Evolutionary conservation across 345 rosid genomes (phyloP).

Genomic region (Citrus glauca): DNA sequence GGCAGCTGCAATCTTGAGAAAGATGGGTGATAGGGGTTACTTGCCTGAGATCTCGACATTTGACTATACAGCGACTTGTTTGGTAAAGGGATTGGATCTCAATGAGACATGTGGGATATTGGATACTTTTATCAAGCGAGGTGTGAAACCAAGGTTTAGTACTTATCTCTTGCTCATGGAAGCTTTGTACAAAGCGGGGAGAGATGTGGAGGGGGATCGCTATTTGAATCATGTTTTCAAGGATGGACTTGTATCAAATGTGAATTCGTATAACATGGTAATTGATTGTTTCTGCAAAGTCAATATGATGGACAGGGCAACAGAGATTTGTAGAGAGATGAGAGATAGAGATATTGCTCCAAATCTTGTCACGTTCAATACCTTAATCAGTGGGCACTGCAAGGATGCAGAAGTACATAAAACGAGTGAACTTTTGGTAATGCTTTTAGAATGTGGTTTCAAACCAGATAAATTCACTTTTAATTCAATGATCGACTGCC

Average conservation of each 20-base stretch:
- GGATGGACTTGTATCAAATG: slow-evolving; percentile 47
- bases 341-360: slow-evolving; percentile 50
- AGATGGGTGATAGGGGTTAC: slow-evolving; percentile 44
- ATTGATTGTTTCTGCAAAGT: slow-evolving; percentile 80
- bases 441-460: slow-evolving; percentile 54
- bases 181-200: slow-evolving; percentile 51
- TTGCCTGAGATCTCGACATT: slow-evolving; percentile 54
- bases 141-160: slow-evolving; percentile 56
- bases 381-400: slow-evolving; percentile 58
- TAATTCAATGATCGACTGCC: slow-evolving; percentile 69
- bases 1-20: slow-evolving; percentile 52
- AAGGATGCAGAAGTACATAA: slow-evolving; percentile 41
- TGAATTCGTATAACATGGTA: slow-evolving; percentile 60
- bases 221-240: slow-evolving; percentile 47
- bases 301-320: slow-evolving; percentile 48
- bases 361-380: slow-evolving; percentile 78
- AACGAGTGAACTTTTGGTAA: slow-evolving; percentile 38
- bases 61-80: slow-evolving; percentile 54
- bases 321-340: slow-evolving; percentile 46
- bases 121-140: slow-evolving; percentile 46
- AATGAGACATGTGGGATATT: slow-evolving; percentile 52
- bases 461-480: slow-evolving; percentile 80
- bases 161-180: slow-evolving; percentile 55
- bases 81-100: slow-evolving; percentile 56
- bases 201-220: slow-evolving; percentile 42